Base-by-base conservation (phyloP, 2,329 filamentous ascomycete species). In the Xylariaceae sp. region DNA sequence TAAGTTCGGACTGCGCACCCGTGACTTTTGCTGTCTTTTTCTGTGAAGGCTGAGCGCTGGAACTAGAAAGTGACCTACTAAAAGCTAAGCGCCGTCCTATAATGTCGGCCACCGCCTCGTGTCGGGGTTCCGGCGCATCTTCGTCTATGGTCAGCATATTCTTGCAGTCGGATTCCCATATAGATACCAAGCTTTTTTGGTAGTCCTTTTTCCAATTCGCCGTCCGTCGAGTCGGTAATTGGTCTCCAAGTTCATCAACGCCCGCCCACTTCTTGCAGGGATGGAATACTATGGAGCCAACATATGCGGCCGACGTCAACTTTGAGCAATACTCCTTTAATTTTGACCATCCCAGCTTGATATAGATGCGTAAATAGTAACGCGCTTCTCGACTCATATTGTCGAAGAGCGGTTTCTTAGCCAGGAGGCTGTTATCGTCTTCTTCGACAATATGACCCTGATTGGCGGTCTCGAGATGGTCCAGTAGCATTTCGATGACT, bases 401-500 rank as follows among this genome's bases (percentile, higher is more conserved):
- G 15, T 43, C 41, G 15, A 43, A 43, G 4, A 43, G 41, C 8
- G 21, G 41, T 13, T 26, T 43, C 16, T 29, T 29, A 9, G 29
- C 41, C 21, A 43, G 41, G 5, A 3, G 2, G 2, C n/a, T 29
- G 41, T 43, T 21, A 7, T 43, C 41, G 21, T 43, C 41, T 29
- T 43, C 41, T 43, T 43, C 41, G 22, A 43, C 8, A 16, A 43
- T 43, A 19, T 43, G 21, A 3, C 41, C 41, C 21, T 29, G 21
- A 16, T 12, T 43, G 15, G 15, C 41, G n/a, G 41, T 39, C 30
- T 47, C 45, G 9, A 39, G 45, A 8, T 47, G 45, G 32, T 47
- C 45, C 6, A 47, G 45, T n/a, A 47, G 45, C 29, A 36, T 21
- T 13, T 47, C 45, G 32, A 47, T 39, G 5, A 47, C 32, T n/a